Conservation (phyloP, 306 rosid genomes). For the Castanea sativa region DNA sequence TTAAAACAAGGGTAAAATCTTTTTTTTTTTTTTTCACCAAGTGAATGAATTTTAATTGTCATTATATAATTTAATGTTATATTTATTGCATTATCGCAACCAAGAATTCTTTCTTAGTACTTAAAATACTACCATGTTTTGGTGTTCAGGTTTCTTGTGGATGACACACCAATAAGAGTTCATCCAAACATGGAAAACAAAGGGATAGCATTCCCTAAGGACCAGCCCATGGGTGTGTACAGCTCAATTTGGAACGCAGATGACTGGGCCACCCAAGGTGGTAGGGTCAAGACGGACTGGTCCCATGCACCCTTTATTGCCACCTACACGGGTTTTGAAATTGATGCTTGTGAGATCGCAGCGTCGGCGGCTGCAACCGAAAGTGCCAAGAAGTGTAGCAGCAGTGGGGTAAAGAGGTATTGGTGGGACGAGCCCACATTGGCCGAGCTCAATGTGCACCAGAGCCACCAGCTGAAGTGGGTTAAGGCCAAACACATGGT, state of each 20-base stretch:
- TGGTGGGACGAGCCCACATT: slow-evolving; percentile 89
- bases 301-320: slow-evolving; percentile 81
- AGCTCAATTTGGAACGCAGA: slow-evolving; percentile 98
- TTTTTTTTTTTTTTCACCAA: too few relatives aligned
- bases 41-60: too few relatives aligned
- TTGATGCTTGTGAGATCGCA: slow-evolving; percentile 62
- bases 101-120: too few relatives aligned
- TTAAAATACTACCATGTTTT: background rate
- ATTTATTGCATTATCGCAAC: too few relatives aligned
- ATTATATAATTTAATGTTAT: too few relatives aligned
- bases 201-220: slow-evolving; percentile 75
- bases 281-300: slow-evolving; percentile 93
- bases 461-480: slow-evolving; percentile 91
- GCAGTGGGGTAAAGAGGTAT: slow-evolving; percentile 54
- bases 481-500: slow-evolving; percentile 86
- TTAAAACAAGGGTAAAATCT: too few relatives aligned
- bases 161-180: slow-evolving; percentile 81
- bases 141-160: slow-evolving; percentile 60
- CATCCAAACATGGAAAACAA: slow-evolving; percentile 78
- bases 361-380: slow-evolving; percentile 30
- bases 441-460: slow-evolving; percentile 67
- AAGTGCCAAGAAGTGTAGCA: slow-evolving; percentile 47
- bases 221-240: slow-evolving; percentile 92
- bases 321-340: slow-evolving; percentile 62
- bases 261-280: slow-evolving; percentile 99